These are phyloP conservation scores for Forsythia suspensa DNA, from an alignment of 257 asterid species.

Conservation along the genomic window DNA sequence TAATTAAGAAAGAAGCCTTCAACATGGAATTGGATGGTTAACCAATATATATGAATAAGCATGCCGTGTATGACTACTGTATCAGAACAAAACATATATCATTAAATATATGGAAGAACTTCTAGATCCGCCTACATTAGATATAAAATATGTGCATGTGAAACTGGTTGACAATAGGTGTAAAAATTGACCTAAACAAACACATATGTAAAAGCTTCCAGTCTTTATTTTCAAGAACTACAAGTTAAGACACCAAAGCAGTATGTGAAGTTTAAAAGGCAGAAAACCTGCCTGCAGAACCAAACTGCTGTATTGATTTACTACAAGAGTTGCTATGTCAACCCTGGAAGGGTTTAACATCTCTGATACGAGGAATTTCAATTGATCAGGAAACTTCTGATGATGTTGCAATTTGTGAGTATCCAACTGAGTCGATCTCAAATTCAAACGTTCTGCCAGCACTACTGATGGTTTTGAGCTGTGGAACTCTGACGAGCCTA, in stretches of 20 bases:
- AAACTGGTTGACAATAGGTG: neutral
- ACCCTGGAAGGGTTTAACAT: constrained; percentile 55
- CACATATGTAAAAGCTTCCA: neutral
- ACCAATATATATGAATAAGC: neutral
- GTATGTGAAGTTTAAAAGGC: constrained; percentile 7
- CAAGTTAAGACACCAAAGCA: neutral
- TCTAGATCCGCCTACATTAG: neutral
- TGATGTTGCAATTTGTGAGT: constrained; percentile 32
- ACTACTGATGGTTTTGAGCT: constrained; percentile 59
- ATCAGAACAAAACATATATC: neutral
- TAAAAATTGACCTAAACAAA: neutral
- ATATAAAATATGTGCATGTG: neutral
- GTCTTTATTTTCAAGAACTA: neutral
- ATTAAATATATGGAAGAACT: neutral
- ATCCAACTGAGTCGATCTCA: constrained; percentile 43
- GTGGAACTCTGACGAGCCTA: constrained; percentile 73
- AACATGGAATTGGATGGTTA: neutral
- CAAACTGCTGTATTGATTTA: constrained; percentile 80
- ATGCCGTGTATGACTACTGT: constrained; percentile 3
- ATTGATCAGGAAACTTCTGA: constrained; percentile 67
- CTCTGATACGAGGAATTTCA: constrained; percentile 59
- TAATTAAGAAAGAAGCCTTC: neutral
- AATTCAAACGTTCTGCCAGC: constrained; percentile 79
- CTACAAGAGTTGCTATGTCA: constrained; percentile 54
- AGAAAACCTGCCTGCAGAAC: constrained; percentile 76